phyloP scores from a whole-genome alignment of 768 basidiomycete genomes.

The Auriscalpium vulgare region DNA sequence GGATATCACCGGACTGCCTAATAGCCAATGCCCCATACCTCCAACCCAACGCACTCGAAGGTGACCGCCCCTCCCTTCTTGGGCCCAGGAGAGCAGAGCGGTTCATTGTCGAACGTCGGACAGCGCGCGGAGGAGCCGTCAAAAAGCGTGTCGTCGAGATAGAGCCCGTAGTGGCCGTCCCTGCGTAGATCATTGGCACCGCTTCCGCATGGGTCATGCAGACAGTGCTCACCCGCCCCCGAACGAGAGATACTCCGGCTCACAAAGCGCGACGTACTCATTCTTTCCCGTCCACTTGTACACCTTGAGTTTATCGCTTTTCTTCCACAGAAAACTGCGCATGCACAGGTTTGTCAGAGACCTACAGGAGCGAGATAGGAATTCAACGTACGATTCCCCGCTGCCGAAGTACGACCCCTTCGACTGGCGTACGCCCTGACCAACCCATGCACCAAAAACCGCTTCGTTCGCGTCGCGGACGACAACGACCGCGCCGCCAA shows the following conservation, averaged over 20 bases:
- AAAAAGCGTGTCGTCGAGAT: conserved; percentile 73
- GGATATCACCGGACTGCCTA: neutral
- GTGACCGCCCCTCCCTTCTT: conserved; percentile 37
- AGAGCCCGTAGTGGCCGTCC: conserved; percentile 84
- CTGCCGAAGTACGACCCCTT: conserved; percentile 72
- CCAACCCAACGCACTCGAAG: conserved; percentile 91
- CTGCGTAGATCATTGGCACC: conserved; percentile 27
- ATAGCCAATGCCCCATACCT: conserved; percentile 76
- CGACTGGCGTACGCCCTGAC: conserved; percentile 56
- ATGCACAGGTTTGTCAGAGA: neutral
- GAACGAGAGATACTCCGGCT: conserved; percentile 73
- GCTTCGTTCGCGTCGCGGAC: conserved; percentile 55
- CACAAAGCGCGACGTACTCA: conserved; percentile 84
- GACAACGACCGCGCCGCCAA: conserved; percentile 49
- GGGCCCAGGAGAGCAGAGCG: conserved; percentile 50
- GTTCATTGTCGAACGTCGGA: conserved; percentile 82
- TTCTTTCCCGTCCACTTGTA: conserved; percentile 86
- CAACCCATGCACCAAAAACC: conserved; percentile 79
- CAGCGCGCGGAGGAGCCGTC: conserved; percentile 81
- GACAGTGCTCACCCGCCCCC: conserved; percentile 71
- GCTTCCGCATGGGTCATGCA: conserved; percentile 1
- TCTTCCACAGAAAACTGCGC: conserved; percentile 74
- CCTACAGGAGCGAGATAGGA: neutral
- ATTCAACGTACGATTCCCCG: conserved; percentile 65
- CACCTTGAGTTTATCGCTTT: conserved; percentile 41